Percentiles rank a stretch among this genome's conserved stretches.
Conservation (phyloP, 768 basidiomycete genomes). For the Boletus rufocinnamomeus region DNA sequence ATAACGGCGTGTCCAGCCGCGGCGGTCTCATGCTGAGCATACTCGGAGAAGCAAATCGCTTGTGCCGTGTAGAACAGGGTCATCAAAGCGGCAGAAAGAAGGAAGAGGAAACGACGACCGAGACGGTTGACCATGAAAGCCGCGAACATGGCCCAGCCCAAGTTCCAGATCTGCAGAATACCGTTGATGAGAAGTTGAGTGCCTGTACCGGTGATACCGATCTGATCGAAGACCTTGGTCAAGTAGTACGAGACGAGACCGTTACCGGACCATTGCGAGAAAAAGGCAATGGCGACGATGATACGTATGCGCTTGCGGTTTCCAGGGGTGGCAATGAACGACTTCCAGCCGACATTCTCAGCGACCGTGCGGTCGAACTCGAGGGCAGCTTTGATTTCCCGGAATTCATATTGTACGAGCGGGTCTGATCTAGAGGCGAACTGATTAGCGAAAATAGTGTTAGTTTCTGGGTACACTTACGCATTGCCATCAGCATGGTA, state of each 20-base stretch:
- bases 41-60: constrained; percentile 64
- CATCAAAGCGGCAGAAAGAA: constrained; percentile 62
- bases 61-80: constrained; percentile 65
- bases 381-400: constrained; percentile 80
- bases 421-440: constrained; percentile 50
- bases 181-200: constrained; percentile 82
- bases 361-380: constrained; percentile 63
- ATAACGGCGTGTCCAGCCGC: constrained; percentile 71
- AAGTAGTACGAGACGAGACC: constrained; percentile 86
- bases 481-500: constrained; percentile 80
- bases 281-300: constrained; percentile 76
- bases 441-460: neutral
- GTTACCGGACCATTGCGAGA: constrained; percentile 86
- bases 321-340: constrained; percentile 64
- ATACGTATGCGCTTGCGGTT: constrained; percentile 78
- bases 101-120: constrained; percentile 72
- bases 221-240: constrained; percentile 65
- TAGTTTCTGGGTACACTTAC: constrained; percentile 33
- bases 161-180: constrained; percentile 83
- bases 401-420: constrained; percentile 70
- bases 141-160: constrained; percentile 59
- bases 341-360: constrained; percentile 65
- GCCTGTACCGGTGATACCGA: constrained; percentile 62
- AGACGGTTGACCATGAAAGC: constrained; percentile 63
- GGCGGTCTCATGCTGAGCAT: constrained; percentile 41